Base-by-base conservation (phyloP, 2,329 filamentous ascomycete genomes). In the Endocalyx cinctus region DNA sequence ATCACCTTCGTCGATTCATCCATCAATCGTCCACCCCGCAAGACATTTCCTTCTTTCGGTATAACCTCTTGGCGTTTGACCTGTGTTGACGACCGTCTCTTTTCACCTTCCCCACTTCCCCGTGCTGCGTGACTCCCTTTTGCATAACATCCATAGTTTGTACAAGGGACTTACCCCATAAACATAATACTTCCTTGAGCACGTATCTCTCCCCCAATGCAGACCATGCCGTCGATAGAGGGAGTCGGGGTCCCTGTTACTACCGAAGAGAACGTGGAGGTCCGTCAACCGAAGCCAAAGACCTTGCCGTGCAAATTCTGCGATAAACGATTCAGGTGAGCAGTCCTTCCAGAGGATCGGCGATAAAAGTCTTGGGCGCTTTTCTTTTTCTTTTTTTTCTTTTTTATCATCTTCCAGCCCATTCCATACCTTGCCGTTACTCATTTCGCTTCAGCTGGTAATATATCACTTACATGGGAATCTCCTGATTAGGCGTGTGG, bases 261-360 rank as follows among this genome's bases (percentile, higher is more conserved):
- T 54, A 48, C 55, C 49, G 65, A 69, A 27, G 72, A 74, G 44
- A 64, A 62, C 42, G 64, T 62, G 36, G 73, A 77, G 47, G 59
- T 58, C 49, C 69, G 70, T 48, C 69, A 72, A 45, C 72, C 74
- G 54, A 78, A 79, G 48, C 74, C 75, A 46, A 78, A 79, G 59
- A 74, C 72, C 31, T 56, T 79, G 40, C 75, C 74, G 36, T 80
- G 76, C 66, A 74, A 74, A 50, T 79, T 76, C 50, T 80, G 76
- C 57, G 74, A 68, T 58, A 79, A 79, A 51, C 67, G 69, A 41
- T 80, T 80, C 56, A 71, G 74, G 74, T 78, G 56, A 60, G 72
- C 57, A 39, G 25, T 32, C 35, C 37, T n/a, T n/a, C n/a, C n/a
- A n/a, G n/a, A n/a, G n/a, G n/a, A n/a, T n/a, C n/a, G n/a, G n/a